Percentiles rank a stretch among this genome's conserved stretches.
These are phyloP conservation scores for Mycena venus DNA, from an alignment of 768 basidiomycete genomes.

Conservation along the genomic window DNA sequence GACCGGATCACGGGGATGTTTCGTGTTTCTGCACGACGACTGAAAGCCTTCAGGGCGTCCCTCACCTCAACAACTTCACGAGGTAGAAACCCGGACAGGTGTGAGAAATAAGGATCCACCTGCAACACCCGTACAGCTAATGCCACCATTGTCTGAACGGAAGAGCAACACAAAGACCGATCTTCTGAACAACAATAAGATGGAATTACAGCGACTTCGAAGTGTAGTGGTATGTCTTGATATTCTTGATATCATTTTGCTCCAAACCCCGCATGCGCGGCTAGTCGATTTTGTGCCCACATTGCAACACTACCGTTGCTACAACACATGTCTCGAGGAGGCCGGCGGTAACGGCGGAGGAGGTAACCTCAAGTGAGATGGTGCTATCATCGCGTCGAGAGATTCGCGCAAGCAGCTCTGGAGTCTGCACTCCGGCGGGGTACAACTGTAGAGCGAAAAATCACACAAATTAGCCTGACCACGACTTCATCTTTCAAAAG, in stretches of 20 bases:
- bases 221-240: background rate
- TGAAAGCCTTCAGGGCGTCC: too few relatives aligned
- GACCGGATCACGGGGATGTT: background rate
- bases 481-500: background rate
- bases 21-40: background rate
- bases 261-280: background rate
- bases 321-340: conserved; percentile 54
- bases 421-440: conserved; percentile 38
- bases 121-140: background rate
- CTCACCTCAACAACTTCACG: background rate
- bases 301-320: conserved; percentile 54
- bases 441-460: conserved; percentile 44
- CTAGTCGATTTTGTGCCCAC: conserved; percentile 56
- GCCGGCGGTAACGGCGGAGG: conserved; percentile 52
- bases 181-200: too few relatives aligned
- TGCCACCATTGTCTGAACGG: too few relatives aligned
- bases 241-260: background rate
- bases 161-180: too few relatives aligned
- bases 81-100: background rate
- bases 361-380: conserved; percentile 55
- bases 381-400: conserved; percentile 40
- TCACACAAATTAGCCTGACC: background rate
- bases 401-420: conserved; percentile 40
- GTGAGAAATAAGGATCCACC: too few relatives aligned
- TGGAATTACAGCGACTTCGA: background rate